These are phyloP conservation scores for Kernera saxatilis DNA, from an alignment of 345 rosid species.

Conservation along the genomic window DNA sequence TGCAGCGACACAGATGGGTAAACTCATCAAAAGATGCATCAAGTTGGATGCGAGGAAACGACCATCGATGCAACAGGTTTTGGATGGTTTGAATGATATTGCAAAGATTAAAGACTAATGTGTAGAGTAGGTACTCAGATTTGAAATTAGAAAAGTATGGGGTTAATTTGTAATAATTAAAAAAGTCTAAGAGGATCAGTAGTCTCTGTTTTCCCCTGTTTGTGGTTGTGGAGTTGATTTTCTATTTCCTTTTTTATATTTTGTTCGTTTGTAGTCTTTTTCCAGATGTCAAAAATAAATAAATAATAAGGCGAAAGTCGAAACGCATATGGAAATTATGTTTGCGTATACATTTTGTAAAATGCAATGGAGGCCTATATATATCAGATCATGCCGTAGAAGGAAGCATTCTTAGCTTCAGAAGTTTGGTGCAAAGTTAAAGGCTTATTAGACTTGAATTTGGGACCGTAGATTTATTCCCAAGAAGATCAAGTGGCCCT, in stretches of 20 bases:
- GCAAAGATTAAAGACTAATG: neutral
- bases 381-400: no score
- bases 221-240: no score
- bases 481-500: neutral
- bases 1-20: neutral
- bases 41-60: neutral
- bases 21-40: constrained; percentile 5
- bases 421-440: no score
- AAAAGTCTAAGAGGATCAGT: no score
- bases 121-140: neutral
- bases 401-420: neutral
- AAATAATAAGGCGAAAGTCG: no score
- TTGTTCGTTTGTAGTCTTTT: no score
- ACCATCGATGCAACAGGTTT: neutral
- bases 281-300: no score
- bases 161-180: neutral
- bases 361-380: no score
- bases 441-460: neutral
- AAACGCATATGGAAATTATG: no score
- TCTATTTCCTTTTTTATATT: no score
- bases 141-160: neutral
- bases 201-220: no score
- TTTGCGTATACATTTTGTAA: no score
- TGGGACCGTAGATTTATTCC: neutral
- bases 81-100: constrained; percentile 5